phyloP scores from a whole-genome alignment of 2,329 filamentous ascomycete genomes.

The Sporothrix brasiliensis region DNA sequence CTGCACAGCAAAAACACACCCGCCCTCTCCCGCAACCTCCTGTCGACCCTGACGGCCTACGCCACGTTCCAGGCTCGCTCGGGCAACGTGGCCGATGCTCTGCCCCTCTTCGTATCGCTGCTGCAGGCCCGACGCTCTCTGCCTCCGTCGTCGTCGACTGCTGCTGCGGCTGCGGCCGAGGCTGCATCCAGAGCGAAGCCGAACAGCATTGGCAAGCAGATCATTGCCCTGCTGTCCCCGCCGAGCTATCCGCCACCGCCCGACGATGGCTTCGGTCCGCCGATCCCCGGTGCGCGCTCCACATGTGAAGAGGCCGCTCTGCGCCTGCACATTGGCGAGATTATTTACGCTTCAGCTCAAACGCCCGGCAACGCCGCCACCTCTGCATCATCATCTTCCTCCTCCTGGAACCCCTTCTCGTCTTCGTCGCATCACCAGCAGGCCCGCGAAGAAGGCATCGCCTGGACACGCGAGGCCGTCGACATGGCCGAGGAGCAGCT shows the following conservation, averaged over 20 bases:
- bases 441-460: conserved; percentile 69
- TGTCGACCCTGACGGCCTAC: conserved; percentile 74
- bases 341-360: conserved; percentile 67
- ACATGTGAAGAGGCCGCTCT: conserved; percentile 83
- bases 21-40: conserved; percentile 67
- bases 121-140: conserved; percentile 74
- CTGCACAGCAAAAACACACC: conserved; percentile 34
- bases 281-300: conserved; percentile 65
- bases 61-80: conserved; percentile 75
- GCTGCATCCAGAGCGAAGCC: not conserved
- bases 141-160: conserved; percentile 41
- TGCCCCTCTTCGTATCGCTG: conserved; percentile 84
- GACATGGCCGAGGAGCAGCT: conserved; percentile 74
- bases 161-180: conserved; percentile 9
- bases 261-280: conserved; percentile 67
- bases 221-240: conserved; percentile 25
- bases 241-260: conserved; percentile 68
- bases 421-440: conserved; percentile 48
- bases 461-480: conserved; percentile 88
- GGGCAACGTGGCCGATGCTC: conserved; percentile 66
- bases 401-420: conserved; percentile 71
- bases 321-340: conserved; percentile 91
- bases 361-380: conserved; percentile 49
- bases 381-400: conserved; percentile 75
- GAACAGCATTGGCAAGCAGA: not conserved